Evolutionary conservation across 805 yeast genomes (phyloP), one percentile per base, ranked within the genome.

Genomic region (Ogataea ramenticola): DNA sequence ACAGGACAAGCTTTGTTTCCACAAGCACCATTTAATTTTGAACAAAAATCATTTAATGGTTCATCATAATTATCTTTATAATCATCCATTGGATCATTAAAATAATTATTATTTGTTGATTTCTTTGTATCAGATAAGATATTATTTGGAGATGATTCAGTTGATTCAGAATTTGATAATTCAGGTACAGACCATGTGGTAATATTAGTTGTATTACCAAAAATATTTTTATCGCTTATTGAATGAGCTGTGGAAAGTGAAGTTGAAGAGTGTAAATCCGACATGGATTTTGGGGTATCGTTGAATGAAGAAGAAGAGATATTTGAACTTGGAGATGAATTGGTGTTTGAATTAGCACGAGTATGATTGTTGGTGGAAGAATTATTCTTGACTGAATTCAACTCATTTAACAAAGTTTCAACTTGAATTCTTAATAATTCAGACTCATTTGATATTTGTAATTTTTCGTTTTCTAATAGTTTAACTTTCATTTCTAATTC

Each of bases 401-500:
- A 71, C 66, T 90, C 96, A 22, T 65, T 64, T 69, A 86, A 79
- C 41, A 91, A 71, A 46, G 82, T 72, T 44, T 78, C 79, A 24
- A 91, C 87, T 63, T 89, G 96, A 36, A 82, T 71, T 58, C 85
- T 73, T 49, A 91, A 66, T 44, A 86, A 75, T 53, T 83, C 85
- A 35, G 82, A 72, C 58, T 90, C 96, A 24, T 85, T 74, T 21
- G 73, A 71, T 42, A 84, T 84, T 49, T 79, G 77, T 44, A 79
- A 66, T 46, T 82, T 82, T 51, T 82, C 85, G 49, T 75, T 74
- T 61, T 93, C 96, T 51, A 91, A 72, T 51, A 67, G 62, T 41
- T 72, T 64, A 14, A 91, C 95, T 53, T 86, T 81, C 39, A 79
- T 80, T 60, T 90, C 96, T 48, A 91, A 71, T 50, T 88, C 96